Evolutionary conservation across 768 basidiomycete genomes (phyloP), one percentile per base, ranked within the genome.

Genomic region (Lentinula detonsa): DNA sequence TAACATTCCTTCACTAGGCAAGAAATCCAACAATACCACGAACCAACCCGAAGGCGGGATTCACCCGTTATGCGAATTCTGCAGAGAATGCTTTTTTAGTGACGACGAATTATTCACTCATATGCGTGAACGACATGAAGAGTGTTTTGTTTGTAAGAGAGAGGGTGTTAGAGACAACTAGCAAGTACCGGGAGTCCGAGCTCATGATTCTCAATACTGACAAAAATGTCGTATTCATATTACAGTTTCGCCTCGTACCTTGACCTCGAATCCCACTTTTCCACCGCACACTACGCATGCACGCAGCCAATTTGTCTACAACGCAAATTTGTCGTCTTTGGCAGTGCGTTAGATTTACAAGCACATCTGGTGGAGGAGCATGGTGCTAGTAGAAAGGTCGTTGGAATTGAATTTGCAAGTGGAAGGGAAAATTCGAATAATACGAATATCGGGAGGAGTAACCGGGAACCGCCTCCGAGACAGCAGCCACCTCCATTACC

Each of bases 321-420:
- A 5, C 88, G 85, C 66, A 98, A 97, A 74, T 99, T 99, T 64
- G 91, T 98, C 62, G 97, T 98, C 11, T 98, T 98, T 71, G 85
- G 85, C 43, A 88, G 88, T 3, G 79, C 84, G 13, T 76, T 99
- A 10, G 97, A 99, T 70, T 84, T 98, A 40, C 86, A 94, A 71
- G 96, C 88, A 0, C 97, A 99, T 71, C 87, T 89, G 75, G 87
- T 98, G 9, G 87, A 91, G 57, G 87, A 85, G 57, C 93, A 95
- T 63, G 89, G 87, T 8, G 82, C 79, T 0, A 85, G 39, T 56
- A n/a, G 55, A 87, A 91, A 86, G 84, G 80, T 15, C 72, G 89
- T 2, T 79, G 84, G 15, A 90, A 90, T 66, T 84, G 50, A 56
- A 33, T 60, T 59, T 40, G 62, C 43, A 34, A 56, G 45, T 54